phyloP scores from a whole-genome alignment of 768 basidiomycete species.

The Cystoderma amianthinum region DNA sequence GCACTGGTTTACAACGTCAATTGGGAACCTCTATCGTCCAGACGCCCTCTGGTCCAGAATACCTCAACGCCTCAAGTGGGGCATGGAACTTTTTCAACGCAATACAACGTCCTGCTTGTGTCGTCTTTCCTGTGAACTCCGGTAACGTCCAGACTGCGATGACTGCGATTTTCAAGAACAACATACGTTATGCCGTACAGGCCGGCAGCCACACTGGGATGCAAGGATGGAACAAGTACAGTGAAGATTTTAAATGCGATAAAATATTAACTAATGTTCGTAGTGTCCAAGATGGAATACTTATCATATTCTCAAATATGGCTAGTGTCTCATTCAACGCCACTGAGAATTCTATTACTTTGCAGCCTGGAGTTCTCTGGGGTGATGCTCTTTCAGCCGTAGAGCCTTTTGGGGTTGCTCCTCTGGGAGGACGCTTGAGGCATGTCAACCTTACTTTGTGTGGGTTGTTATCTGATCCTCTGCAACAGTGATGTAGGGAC shows the following conservation, averaged over 20 bases:
- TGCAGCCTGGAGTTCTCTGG: constrained; percentile 38
- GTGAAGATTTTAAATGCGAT: background rate
- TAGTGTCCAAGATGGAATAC: constrained; percentile 28
- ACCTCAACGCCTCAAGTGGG: constrained; percentile 10
- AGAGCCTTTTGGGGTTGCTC: constrained; percentile 30
- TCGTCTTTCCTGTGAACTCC: constrained; percentile 24
- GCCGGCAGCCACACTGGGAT: constrained; percentile 34
- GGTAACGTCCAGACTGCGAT: constrained; percentile 28
- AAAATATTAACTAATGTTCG: constrained; percentile 3
- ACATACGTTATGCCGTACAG: constrained; percentile 32
- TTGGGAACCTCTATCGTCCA: constrained; percentile 17
- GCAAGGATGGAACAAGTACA: constrained; percentile 38
- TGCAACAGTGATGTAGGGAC: constrained; percentile 30
- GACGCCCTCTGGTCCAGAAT: constrained; percentile 13
- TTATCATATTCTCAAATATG: constrained; percentile 32
- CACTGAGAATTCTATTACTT: constrained; percentile 25
- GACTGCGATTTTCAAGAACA: constrained; percentile 24
- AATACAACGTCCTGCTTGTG: constrained; percentile 22
- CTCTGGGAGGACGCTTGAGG: constrained; percentile 30
- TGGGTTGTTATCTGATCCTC: too few relatives aligned
- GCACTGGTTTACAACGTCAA: background rate
- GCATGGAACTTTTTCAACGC: constrained; percentile 30
- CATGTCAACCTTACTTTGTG: constrained; percentile 7
- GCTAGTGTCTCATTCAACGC: constrained; percentile 27
- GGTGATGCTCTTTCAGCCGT: constrained; percentile 26